These are phyloP conservation scores for Rhizophora apiculata DNA, from an alignment of 345 rosid species.

Conservation along the genomic window DNA sequence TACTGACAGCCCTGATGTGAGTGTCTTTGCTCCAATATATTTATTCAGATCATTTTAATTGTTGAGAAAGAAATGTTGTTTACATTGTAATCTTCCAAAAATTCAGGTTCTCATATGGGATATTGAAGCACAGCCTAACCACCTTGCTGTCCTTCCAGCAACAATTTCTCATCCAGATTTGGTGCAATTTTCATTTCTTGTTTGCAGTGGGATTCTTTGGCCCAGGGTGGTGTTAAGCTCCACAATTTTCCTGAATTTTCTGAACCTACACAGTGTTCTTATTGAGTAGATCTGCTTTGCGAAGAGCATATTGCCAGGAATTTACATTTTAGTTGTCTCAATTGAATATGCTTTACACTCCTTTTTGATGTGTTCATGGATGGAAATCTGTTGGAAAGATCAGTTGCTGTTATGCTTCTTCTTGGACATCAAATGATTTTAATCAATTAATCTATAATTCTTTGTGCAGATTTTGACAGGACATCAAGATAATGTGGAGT, in stretches of 20 bases:
- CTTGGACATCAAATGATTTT: not conserved
- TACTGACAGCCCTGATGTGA: constrained; percentile 97
- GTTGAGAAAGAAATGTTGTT: constrained; percentile 10
- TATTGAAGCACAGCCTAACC: constrained; percentile 96
- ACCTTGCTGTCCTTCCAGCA: constrained; percentile 97
- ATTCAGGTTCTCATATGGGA: constrained; percentile 97
- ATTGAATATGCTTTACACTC: no score
- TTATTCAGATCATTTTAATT: constrained; percentile 1
- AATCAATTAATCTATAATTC: not conserved
- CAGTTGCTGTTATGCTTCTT: no score
- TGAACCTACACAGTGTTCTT: no score
- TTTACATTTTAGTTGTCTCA: no score
- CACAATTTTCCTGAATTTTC: no score
- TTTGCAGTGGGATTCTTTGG: not conserved
- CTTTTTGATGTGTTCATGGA: no score
- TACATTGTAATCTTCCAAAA: constrained; percentile 15
- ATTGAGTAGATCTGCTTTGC: no score
- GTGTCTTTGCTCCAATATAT: constrained; percentile 9
- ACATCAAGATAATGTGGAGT: constrained; percentile 98
- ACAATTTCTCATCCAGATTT: constrained; percentile 89
- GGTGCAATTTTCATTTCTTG: constrained; percentile 37
- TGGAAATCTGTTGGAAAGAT: no score
- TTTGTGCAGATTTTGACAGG: constrained; percentile 85
- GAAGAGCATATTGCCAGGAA: no score
- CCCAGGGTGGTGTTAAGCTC: no score